Evolutionary conservation across 2,329 filamentous ascomycete species (phyloP).

Genomic region (Fusarium abutilonis): DNA sequence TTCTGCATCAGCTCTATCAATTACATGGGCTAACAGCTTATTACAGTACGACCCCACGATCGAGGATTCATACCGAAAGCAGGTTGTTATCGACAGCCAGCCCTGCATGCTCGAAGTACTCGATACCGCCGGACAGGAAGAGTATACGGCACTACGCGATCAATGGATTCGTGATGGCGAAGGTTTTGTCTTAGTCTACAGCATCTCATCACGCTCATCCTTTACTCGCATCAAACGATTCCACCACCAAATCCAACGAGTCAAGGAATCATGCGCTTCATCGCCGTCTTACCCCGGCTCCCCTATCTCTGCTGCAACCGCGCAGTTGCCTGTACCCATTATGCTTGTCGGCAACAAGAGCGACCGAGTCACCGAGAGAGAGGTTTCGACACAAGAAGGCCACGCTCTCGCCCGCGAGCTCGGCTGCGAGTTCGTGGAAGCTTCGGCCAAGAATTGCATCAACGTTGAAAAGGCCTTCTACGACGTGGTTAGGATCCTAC

Average conservation of each 20-base stretch:
- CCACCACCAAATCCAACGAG: slow-evolving; percentile 95
- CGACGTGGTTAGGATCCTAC: slow-evolving; percentile 91
- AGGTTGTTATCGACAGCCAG: slow-evolving; percentile 91
- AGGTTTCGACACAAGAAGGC: slow-evolving; percentile 96
- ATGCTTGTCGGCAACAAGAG: slow-evolving; percentile 99
- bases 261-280: slow-evolving; percentile 87
- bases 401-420: slow-evolving; percentile 90
- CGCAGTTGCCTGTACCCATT: slow-evolving; percentile 81
- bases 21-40: slow-evolving; percentile 27
- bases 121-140: slow-evolving; percentile 97
- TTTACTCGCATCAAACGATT: slow-evolving; percentile 96
- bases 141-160: slow-evolving; percentile 95
- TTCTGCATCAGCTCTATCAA: slow-evolving; percentile 2
- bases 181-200: slow-evolving; percentile 97
- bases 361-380: slow-evolving; percentile 93
- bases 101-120: slow-evolving; percentile 98
- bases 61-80: slow-evolving; percentile 88
- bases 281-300: slow-evolving; percentile 82
- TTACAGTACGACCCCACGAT: slow-evolving; percentile 84
- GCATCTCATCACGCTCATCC: slow-evolving; percentile 95
- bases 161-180: slow-evolving; percentile 99
- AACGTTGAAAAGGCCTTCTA: slow-evolving; percentile 99
- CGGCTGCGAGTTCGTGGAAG: slow-evolving; percentile 96
- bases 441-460: slow-evolving; percentile 96
- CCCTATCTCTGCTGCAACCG: slow-evolving; percentile 68